These are phyloP conservation scores for Trichophyton verrucosum DNA, from an alignment of 2,329 filamentous ascomycete genomes.

Conservation along the genomic window DNA sequence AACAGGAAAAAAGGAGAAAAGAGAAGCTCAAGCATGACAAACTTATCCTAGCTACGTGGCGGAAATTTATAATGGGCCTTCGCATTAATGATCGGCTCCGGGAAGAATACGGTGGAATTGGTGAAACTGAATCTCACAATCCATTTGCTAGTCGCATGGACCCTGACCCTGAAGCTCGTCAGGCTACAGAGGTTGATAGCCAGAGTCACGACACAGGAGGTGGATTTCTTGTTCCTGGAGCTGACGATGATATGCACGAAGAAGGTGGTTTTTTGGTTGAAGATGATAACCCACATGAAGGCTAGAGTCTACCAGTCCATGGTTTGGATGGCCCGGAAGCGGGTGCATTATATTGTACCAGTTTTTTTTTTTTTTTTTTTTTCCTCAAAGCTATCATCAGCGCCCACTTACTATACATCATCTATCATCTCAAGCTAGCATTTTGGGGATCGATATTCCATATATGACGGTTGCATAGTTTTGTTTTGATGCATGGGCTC, in stretches of 20 bases:
- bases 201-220: slow-evolving; percentile 14
- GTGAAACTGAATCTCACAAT: slow-evolving; percentile 24
- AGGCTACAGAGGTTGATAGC: slow-evolving; percentile 10
- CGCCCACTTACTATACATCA: too few relatives aligned
- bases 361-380: too few relatives aligned
- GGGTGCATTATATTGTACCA: too few relatives aligned
- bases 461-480: too few relatives aligned
- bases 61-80: slow-evolving; percentile 74
- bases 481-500: too few relatives aligned
- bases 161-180: not conserved
- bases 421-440: too few relatives aligned
- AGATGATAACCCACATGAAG: not conserved
- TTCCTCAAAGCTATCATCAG: too few relatives aligned
- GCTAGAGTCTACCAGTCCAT: too few relatives aligned
- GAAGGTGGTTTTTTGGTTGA: slow-evolving; percentile 2
- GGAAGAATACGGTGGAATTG: slow-evolving; percentile 57
- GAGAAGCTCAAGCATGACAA: slow-evolving; percentile 75
- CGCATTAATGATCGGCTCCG: slow-evolving; percentile 66
- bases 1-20: slow-evolving; percentile 60
- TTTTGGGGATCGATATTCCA: too few relatives aligned
- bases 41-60: slow-evolving; percentile 62
- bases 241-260: slow-evolving; percentile 15
- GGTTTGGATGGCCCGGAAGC: too few relatives aligned
- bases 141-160: slow-evolving; percentile 21
- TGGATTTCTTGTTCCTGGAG: slow-evolving; percentile 23